Evolutionary conservation across 768 basidiomycete species (phyloP), one percentile per base, ranked within the genome.

Genomic region (Pleurotus ostreatus): DNA sequence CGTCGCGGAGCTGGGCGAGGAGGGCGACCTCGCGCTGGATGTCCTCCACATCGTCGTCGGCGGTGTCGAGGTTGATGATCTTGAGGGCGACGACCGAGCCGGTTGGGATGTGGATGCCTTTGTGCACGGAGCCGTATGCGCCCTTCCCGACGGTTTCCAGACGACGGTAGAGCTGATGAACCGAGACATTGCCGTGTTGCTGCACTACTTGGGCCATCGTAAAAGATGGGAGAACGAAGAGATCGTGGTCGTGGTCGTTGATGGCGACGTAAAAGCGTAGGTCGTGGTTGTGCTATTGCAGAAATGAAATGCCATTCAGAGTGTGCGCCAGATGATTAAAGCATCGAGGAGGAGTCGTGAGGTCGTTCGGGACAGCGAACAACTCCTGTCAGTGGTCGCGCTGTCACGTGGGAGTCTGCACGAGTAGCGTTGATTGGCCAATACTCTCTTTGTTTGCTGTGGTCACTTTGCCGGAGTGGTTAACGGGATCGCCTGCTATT

Each of bases 61-160:
- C 84, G 22, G 89, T 95, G 72, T 98, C 97, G 62, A 98, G 87
- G 72, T 98, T 92, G 76, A 99, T 98, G 70, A 98, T 95, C 75
- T 99, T 99, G 74, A 98, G 85, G 15, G 95, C 97, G 34, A 99
- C 92, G 55, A 94, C 79, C 55, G 91, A 89, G 16, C 92, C 92
- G 0, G 92, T 88, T 0, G 86, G 79, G 49, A 90, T 81, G 63
- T 98, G 89, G 55, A 85, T 76, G 12, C 93, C 96, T 67, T 89
- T 92, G 76, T 95, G 92, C 12, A 99, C 96, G 7, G 93, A 92
- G 45, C 97, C 96, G 71, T 94, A 98, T 1, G 94, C 91, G 59
- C 95, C 96, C 71, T 93, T 94, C 30, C 96, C 95, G 34, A 96
- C 80, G n/a, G 92, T 88, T 70, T 96, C 92, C 41, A 95, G 83